phyloP scores from a whole-genome alignment of 495 filamentous ascomycete species.

The Rusavskia elegans region DNA sequence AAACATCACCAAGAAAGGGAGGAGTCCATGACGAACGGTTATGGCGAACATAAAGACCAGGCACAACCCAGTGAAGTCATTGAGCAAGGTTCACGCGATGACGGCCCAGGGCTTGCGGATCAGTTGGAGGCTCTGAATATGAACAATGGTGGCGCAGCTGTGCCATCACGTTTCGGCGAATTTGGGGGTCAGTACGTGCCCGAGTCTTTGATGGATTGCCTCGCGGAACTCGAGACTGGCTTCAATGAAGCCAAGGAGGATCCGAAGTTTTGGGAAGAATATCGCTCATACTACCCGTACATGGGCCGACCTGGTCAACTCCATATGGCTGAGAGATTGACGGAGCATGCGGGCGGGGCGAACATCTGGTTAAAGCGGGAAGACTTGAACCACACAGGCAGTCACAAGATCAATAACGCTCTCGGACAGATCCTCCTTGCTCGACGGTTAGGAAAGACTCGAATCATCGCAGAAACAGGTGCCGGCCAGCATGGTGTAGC shows the following conservation, averaged over 20 bases:
- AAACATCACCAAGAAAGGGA: conserved; percentile 43
- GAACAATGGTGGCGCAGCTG: conserved; percentile 31
- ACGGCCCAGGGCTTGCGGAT: conserved; percentile 47
- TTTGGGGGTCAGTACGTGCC: conserved; percentile 99
- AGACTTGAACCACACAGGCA: conserved; percentile 75
- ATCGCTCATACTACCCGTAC: conserved; percentile 89
- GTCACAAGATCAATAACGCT: conserved; percentile 97
- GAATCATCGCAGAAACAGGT: conserved; percentile 91
- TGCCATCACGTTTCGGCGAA: conserved; percentile 81
- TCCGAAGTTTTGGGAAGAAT: conserved; percentile 92
- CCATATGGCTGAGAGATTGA: conserved; percentile 75
- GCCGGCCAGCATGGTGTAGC: conserved; percentile 96
- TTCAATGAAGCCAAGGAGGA: conserved; percentile 77
- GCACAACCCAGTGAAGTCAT: conserved; percentile 47
- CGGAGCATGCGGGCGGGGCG: conserved; percentile 74
- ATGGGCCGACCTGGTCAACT: conserved; percentile 91
- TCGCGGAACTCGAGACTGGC: conserved; percentile 79
- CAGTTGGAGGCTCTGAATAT: conserved; percentile 60
- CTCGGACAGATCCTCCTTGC: conserved; percentile 80
- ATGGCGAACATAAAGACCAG: conserved; percentile 12
- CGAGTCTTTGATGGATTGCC: conserved; percentile 93
- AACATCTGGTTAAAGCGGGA: conserved; percentile 94
- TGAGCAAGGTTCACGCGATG: conserved; percentile 38
- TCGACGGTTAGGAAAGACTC: conserved; percentile 66
- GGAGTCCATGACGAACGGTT: conserved; percentile 27